Base-by-base conservation (phyloP, 2,329 filamentous ascomycete genomes). In the Zymoseptoria passerinii region DNA sequence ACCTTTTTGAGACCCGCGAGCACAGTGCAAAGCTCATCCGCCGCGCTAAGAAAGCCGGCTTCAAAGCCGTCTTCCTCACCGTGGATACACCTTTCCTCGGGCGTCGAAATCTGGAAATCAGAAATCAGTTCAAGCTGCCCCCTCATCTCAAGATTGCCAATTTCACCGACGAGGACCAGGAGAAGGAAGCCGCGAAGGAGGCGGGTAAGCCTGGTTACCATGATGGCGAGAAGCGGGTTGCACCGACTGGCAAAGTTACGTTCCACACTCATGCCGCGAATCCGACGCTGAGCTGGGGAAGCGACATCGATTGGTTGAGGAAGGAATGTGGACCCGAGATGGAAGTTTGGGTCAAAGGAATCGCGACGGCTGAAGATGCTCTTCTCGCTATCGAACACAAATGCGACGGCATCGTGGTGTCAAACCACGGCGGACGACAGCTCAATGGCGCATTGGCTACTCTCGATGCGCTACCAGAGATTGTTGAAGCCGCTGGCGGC, bases 381-480 rank as follows among this genome's bases (percentile, higher is more conserved):
- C 65, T 72, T 27, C 68, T 77, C 4, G 76, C 77, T 2, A 77
- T 85, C 13, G 67, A 72, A 28, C 67, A 75, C 54, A 70, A 70
- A 5, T 68, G 74, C 8, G 69, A 75, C 28, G 75, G 73, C 1
- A 73, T 77, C 27, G 74, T 84, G 4, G 79, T 84, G 28, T 61
- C 59, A 7, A 85, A 85, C 62, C 82, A 85, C 64, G 82, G 81
- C 13, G 79, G 78, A 1, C 70, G 82, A 27, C 82, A 85, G 69
- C 70, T 83, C 9, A 81, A 85, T 61, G 80, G 81, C 3, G 80
- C 80, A 2, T 74, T 79, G 5, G 78, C 77, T 2, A 79, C 79
- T 4, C 71, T 85, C 4, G 82, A 83, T 56, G 77, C 72, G 8
- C 66, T 78, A 9, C 70, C 70, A 0, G 73, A 76, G 53, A 74